phyloP scores from a whole-genome alignment of 2,329 filamentous ascomycete genomes.

The Penicillium aurantiogriseum region DNA sequence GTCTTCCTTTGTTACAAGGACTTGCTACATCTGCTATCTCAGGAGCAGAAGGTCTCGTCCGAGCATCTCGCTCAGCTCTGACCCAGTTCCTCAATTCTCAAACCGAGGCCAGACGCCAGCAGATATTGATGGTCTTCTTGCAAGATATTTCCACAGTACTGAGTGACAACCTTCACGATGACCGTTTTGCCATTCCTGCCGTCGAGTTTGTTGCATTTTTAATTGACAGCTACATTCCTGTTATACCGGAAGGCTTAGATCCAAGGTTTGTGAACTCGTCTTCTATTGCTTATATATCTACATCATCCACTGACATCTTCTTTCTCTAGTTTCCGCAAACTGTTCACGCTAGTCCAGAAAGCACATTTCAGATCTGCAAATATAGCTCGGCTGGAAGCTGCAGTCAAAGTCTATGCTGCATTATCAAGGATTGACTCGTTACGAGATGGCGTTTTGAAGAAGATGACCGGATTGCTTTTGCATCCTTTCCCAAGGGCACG shows the following conservation, averaged over 20 bases:
- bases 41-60: constrained; percentile 46
- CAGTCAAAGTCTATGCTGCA: constrained; percentile 74
- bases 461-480: constrained; percentile 68
- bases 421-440: constrained; percentile 58
- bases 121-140: constrained; percentile 49
- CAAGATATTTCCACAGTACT: constrained; percentile 56
- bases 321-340: constrained; percentile 50
- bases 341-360: constrained; percentile 72
- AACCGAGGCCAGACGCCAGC: constrained; percentile 29
- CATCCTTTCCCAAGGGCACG: constrained; percentile 81
- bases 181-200: constrained; percentile 71
- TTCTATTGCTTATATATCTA: background rate
- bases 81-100: constrained; percentile 35
- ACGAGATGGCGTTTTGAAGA: constrained; percentile 59
- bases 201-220: constrained; percentile 77
- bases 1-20: constrained; percentile 42
- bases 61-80: constrained; percentile 43
- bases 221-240: constrained; percentile 57
- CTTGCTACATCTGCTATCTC: constrained; percentile 46
- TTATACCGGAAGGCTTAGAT: constrained; percentile 47
- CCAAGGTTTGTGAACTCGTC: constrained; percentile 28
- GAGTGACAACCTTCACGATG: constrained; percentile 54
- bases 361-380: constrained; percentile 80
- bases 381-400: constrained; percentile 76
- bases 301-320: constrained; percentile 7